These are phyloP conservation scores for Phytophthora ohioensis DNA, from an alignment of 352 stramenopile species.

Conservation along the genomic window DNA sequence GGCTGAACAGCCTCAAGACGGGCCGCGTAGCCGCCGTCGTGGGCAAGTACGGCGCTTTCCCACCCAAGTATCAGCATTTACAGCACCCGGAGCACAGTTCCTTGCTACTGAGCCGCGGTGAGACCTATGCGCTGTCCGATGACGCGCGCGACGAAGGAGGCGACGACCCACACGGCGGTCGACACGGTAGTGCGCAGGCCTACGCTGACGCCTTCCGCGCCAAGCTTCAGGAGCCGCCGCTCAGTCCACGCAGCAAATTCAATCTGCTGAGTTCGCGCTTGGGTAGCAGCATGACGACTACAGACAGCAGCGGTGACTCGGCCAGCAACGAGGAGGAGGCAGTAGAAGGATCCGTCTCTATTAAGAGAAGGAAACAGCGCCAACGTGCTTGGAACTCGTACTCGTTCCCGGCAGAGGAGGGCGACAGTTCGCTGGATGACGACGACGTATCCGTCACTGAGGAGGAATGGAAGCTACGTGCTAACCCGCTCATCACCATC, in stretches of 20 bases:
- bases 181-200: slow-evolving; percentile 52
- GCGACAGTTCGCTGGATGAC: slow-evolving; percentile 36
- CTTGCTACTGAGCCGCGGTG: slow-evolving; percentile 54
- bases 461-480: slow-evolving; percentile 74
- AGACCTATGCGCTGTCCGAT: slow-evolving; percentile 68
- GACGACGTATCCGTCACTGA: slow-evolving; percentile 61
- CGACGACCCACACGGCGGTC: slow-evolving; percentile 19
- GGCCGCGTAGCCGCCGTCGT: slow-evolving; percentile 37
- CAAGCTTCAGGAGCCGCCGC: slow-evolving; percentile 75
- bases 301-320: slow-evolving; percentile 37
- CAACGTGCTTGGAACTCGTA: slow-evolving; percentile 38
- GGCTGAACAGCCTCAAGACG: slow-evolving; percentile 41
- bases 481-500: slow-evolving; percentile 70
- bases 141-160: slow-evolving; percentile 40
- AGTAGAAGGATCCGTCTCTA: background rate
- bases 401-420: slow-evolving; percentile 32
- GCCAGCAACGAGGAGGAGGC: slow-evolving; percentile 27
- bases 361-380: slow-evolving; percentile 13
- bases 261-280: slow-evolving; percentile 52
- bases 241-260: slow-evolving; percentile 79
- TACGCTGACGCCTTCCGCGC: slow-evolving; percentile 73
- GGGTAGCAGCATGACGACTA: slow-evolving; percentile 34
- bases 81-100: slow-evolving; percentile 47
- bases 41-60: slow-evolving; percentile 47
- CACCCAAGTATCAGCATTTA: slow-evolving; percentile 42